Base-by-base conservation (phyloP, 768 basidiomycete species). In the Lactarius sp. region DNA sequence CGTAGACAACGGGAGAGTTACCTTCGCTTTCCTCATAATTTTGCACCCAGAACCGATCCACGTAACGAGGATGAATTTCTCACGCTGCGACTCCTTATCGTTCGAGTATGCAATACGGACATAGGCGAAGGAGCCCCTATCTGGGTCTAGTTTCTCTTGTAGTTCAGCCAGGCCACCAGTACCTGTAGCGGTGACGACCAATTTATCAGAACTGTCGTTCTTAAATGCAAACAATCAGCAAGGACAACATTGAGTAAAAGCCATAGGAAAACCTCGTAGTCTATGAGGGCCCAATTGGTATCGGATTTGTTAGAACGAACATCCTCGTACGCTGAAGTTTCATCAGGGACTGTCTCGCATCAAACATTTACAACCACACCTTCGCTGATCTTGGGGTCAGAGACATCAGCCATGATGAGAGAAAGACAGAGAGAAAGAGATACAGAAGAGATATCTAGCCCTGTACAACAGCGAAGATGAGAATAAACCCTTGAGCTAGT, bases 1-100 rank as follows among this genome's bases (percentile, higher is more conserved):
- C 71, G 70, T 69, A 70, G 67, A 67, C 67, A 56, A 46, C 53
- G 55, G 69, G 64, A 47, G 34, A 39, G 81, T 68, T 61, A 91
- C 90, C 85, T 93, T 95, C 49, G 88, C 94, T 77, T 87, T 89
- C 65, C 94, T 82, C 94, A 96, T 93, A 66, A 94, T 82, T 77
- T 92, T 94, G 76, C 92, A 90, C 47, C 77, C 75, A 20, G 83
- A 77, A 50, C 92, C 91, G 75, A 92, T 93, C 90, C 90, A 92
- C 51, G 84, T 81, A 79, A 92, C 80, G 70, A 92, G 82, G 68
- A 90, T 83, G 77, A 92, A 91, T 81, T 96, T 97, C 80, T 95
- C 90, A 62, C 94, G 84, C 73, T 77, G 82, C 49, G 86, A 88
- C 76, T 94, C 88, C 74, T 87, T 89, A 78, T 94, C 91, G 73